These are phyloP conservation scores for Scutellaria galericulata DNA, from an alignment of 257 asterid genomes.

Conservation along the genomic window DNA sequence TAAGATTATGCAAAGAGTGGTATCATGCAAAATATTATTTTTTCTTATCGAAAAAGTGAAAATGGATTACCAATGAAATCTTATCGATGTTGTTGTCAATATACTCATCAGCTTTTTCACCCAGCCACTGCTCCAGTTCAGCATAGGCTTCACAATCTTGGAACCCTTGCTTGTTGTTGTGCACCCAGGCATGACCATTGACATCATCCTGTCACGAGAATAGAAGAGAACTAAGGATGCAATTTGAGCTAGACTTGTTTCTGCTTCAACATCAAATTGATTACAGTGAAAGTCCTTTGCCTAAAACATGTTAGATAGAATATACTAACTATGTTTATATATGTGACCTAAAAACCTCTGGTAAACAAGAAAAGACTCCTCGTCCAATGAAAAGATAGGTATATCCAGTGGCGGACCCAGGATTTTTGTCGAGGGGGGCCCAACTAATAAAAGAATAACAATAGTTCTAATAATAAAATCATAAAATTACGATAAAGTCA, in stretches of 20 bases:
- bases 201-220: slow-evolving; percentile 55
- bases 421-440: no score
- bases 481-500: no score
- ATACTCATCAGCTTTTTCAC: slow-evolving; percentile 60
- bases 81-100: slow-evolving; percentile 66
- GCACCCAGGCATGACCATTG: slow-evolving; percentile 75
- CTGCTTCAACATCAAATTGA: not conserved
- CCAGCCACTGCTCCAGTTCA: slow-evolving; percentile 79
- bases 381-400: not conserved
- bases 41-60: slow-evolving; percentile 18
- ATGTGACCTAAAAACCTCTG: not conserved
- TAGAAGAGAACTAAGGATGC: slow-evolving; percentile 30
- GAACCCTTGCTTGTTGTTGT: slow-evolving; percentile 84
- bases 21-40: not conserved
- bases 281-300: not conserved
- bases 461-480: no score
- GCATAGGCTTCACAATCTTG: slow-evolving; percentile 88
- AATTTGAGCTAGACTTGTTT: slow-evolving; percentile 13
- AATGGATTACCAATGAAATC: slow-evolving; percentile 62
- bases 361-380: not conserved
- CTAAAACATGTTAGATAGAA: not conserved
- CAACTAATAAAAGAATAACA: no score
- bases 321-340: not conserved
- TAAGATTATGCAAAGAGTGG: not conserved
- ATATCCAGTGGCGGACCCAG: no score